Evolutionary conservation across 257 asterid genomes (phyloP).

Genomic region (Solanum lycopersicoides): DNA sequence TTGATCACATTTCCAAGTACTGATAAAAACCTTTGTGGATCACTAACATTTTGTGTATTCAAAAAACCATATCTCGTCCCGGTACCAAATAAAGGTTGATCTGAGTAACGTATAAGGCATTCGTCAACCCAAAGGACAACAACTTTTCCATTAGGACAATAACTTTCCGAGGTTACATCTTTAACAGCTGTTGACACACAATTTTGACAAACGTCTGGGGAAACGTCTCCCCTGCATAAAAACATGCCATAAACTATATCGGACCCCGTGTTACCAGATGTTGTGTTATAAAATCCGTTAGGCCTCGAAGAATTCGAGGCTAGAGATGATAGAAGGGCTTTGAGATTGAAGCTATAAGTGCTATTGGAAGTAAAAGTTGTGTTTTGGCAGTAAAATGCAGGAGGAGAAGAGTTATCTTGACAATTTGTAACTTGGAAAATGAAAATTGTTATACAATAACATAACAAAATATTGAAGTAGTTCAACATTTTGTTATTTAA

Average conservation of each 20-base stretch:
- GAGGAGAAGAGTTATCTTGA: neutral
- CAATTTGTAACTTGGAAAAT: neutral
- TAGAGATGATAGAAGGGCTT: neutral
- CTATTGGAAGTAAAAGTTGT: neutral
- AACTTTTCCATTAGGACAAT: neutral
- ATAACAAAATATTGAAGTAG: neutral
- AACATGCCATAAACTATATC: neutral
- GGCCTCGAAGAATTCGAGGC: neutral
- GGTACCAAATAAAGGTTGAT: neutral
- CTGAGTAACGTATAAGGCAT: neutral
- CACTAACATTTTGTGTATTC: neutral
- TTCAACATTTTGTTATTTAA: neutral
- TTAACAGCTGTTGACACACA: neutral
- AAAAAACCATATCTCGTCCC: neutral
- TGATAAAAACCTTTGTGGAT: neutral
- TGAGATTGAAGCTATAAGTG: neutral
- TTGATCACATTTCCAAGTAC: neutral
- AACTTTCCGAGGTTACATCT: neutral
- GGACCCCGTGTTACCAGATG: neutral
- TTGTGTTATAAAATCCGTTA: slow-evolving; percentile 2
- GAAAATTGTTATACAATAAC: neutral
- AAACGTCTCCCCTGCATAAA: slow-evolving; percentile 19
- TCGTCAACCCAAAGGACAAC: neutral
- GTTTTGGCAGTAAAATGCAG: neutral
- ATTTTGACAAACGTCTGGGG: neutral